Evolutionary conservation across 106 monocot species (phyloP).

Genomic region (Vanilla planifolia): DNA sequence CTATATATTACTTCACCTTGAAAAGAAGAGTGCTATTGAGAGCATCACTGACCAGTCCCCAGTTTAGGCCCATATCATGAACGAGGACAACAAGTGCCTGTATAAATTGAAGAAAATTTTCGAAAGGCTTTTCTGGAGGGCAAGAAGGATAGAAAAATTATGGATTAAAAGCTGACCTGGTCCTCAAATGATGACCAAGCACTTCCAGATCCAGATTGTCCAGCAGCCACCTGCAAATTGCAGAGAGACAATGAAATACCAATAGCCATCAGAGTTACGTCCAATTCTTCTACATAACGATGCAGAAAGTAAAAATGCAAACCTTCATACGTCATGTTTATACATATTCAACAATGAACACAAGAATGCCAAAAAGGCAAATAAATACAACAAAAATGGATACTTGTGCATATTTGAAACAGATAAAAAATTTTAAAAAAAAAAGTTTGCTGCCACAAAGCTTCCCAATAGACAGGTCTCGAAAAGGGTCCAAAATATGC

Average conservation of each 20-base stretch:
- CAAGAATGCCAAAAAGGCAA: too few species aligned
- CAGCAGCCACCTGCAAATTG: constrained; percentile 44
- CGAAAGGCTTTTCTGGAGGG: background rate
- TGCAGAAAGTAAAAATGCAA: too few species aligned
- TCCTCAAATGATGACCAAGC: constrained; percentile 91
- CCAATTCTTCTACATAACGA: too few species aligned
- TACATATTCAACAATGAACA: too few species aligned
- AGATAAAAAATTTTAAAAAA: too few species aligned
- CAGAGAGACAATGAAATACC: background rate
- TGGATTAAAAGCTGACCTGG: constrained; percentile 49
- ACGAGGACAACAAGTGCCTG: constrained; percentile 99
- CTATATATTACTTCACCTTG: constrained; percentile 46
- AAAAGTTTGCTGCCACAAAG: too few species aligned
- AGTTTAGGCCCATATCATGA: constrained; percentile 99
- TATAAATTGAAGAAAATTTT: constrained; percentile 7
- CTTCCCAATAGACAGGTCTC: too few species aligned
- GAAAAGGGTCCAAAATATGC: too few species aligned
- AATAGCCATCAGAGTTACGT: too few species aligned
- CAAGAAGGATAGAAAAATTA: background rate
- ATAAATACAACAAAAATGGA: too few species aligned
- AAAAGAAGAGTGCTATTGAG: constrained; percentile 86
- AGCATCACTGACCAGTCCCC: constrained; percentile 97
- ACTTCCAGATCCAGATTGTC: constrained; percentile 66
- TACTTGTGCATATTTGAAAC: too few species aligned
- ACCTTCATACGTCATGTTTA: too few species aligned